Evolutionary conservation across 164 flowering plant species (phyloP).

Genomic region (Liquidambar formosana): DNA sequence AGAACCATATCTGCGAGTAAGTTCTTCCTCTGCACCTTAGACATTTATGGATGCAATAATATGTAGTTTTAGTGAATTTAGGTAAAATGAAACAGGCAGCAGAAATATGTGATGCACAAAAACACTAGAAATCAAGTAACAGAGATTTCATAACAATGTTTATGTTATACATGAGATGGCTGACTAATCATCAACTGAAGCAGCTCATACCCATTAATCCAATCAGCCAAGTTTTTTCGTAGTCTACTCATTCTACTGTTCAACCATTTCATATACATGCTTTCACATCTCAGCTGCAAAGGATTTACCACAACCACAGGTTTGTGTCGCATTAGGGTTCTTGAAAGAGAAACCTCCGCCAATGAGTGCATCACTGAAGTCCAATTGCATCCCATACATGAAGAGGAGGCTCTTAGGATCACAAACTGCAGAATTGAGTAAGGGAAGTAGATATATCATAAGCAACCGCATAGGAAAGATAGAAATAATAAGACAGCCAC

Average conservation of each 20-base stretch:
- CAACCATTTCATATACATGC: background rate
- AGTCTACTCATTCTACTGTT: background rate
- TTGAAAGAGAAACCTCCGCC: constrained; percentile 97
- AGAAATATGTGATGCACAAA: no score
- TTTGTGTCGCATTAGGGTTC: constrained; percentile 97
- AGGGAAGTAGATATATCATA: background rate
- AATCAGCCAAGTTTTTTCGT: background rate
- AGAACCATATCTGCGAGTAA: no score
- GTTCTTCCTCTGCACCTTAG: no score
- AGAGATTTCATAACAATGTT: background rate
- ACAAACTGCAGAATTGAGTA: constrained; percentile 61
- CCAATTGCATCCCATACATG: constrained; percentile 91
- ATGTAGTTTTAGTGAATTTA: no score
- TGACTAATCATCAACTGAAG: background rate
- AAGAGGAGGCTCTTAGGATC: constrained; percentile 98
- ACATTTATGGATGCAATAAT: no score
- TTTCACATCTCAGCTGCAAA: constrained; percentile 80
- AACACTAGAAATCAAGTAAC: no score
- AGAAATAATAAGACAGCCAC: background rate
- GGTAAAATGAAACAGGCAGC: no score
- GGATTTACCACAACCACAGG: constrained; percentile 98
- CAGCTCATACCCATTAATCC: background rate
- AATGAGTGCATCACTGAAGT: constrained; percentile 95
- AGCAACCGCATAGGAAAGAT: background rate
- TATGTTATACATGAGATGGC: background rate